Evolutionary conservation across 768 basidiomycete genomes (phyloP).

Genomic region (Phanerochaete carnosa): DNA sequence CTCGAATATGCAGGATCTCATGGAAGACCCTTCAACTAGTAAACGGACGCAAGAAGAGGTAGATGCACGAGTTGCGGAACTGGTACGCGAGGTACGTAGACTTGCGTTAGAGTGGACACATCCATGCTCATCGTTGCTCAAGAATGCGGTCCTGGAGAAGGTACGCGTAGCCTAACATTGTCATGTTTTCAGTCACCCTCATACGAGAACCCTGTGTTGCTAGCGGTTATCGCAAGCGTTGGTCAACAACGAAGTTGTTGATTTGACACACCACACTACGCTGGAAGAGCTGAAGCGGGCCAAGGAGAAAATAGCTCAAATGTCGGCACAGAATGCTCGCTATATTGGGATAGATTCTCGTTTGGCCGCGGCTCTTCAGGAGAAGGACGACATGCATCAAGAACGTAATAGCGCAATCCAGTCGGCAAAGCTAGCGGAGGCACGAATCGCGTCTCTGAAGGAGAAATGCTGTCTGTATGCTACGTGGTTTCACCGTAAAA

Average conservation of each 20-base stretch:
- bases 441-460: constrained; percentile 57
- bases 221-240: constrained; percentile 78
- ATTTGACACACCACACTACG: constrained; percentile 72
- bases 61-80: constrained; percentile 23
- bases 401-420: constrained; percentile 73
- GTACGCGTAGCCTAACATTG: constrained; percentile 13
- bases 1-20: not conserved
- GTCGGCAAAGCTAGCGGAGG: constrained; percentile 65
- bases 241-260: constrained; percentile 77
- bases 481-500: not conserved
- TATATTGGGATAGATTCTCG: constrained; percentile 69
- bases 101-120: not conserved
- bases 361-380: constrained; percentile 60
- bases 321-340: constrained; percentile 67
- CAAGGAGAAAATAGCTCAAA: constrained; percentile 57
- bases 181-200: not conserved
- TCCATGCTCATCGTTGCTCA: not conserved
- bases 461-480: constrained; percentile 57
- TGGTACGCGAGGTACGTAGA: constrained; percentile 22
- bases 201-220: constrained; percentile 7
- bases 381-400: constrained; percentile 81
- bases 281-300: constrained; percentile 75
- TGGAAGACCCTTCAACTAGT: not conserved
- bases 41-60: constrained; percentile 18
- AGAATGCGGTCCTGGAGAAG: constrained; percentile 29